Evolutionary conservation across 768 basidiomycete genomes (phyloP).

Genomic region (Hygrocybe punicea): DNA sequence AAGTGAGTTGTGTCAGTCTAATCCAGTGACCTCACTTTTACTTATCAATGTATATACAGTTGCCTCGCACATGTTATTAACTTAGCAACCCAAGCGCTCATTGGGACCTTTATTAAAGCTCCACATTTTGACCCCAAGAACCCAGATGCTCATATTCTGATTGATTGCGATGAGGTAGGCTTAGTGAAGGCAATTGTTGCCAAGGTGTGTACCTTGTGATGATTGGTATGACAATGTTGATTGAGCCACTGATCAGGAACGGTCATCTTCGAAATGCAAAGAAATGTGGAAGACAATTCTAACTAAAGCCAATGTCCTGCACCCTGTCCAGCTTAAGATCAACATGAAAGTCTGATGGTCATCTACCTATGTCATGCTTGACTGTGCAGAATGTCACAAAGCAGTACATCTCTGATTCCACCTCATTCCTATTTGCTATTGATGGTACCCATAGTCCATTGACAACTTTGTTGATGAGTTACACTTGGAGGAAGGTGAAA

Average conservation of each 20-base stretch:
- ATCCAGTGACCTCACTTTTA: background rate
- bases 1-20: background rate
- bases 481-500: background rate
- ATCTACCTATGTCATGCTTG: conserved; percentile 31
- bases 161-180: conserved; percentile 22
- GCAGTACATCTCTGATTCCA: background rate
- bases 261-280: conserved; percentile 25
- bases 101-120: conserved; percentile 21
- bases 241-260: conserved; percentile 17
- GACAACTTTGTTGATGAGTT: background rate
- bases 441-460: background rate
- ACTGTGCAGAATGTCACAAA: conserved; percentile 6
- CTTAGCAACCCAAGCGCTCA: conserved; percentile 31
- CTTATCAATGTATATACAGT: conserved; percentile 13
- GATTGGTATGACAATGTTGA: too few relatives aligned
- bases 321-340: conserved; percentile 20
- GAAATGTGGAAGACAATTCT: conserved; percentile 21
- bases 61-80: conserved; percentile 34
- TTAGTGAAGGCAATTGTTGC: background rate
- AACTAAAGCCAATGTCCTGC: background rate
- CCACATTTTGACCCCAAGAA: conserved; percentile 10
- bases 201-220: too few relatives aligned
- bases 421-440: background rate
- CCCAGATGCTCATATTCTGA: conserved; percentile 16
- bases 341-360: conserved; percentile 34